Base-by-base conservation (phyloP, 306 rosid species). In the Astragalus membranaceus region DNA sequence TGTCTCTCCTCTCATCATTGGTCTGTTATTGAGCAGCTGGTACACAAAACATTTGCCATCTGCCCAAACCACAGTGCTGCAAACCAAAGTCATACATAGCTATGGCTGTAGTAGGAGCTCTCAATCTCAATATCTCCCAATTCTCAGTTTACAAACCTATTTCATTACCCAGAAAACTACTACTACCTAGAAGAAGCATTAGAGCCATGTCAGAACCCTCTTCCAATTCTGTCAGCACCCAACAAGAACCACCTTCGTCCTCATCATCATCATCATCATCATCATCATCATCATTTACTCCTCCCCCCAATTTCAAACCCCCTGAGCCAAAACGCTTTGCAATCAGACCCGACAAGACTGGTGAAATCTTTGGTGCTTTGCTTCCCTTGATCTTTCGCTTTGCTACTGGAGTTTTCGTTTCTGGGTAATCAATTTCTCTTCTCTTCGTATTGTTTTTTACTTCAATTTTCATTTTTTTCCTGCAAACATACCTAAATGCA, bases 321-420 rank as follows among this genome's bases (percentile, higher is more conserved):
- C 99, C 99, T 48, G 86, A 91, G 84, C 97, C 99, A 0, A 77
- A 95, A 86, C 88, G 83, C 60, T 95, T 95, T 62, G 77, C 61
- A 13, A 83, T 89, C 10, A 79, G 90, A 75, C 87, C 99, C 35
- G 97, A 84, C 30, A 79, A 86, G 81, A 11, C 48, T 13, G 11
- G 6, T 63, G 96, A 91, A 10, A 55, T 95, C 5, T 16, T 87
- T 16, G 87, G 86, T 62, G 92, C 99, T 59, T 32, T 76, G 16
- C 82, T 95, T 79, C 84, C 95, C 12, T 23, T 95, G 70, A 0
- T 91, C 37, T 78, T 91, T 65, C 95, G 99, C 36, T 79, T 95
- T 46, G 99, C 88, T 2, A 87, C 96, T 4, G 97, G 99, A 15
- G 76, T 89, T 75, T 95, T 95, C 43, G 95, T 54, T 74, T 70